These are phyloP conservation scores for Viola odorata DNA, from an alignment of 345 rosid species.

Conservation along the genomic window DNA sequence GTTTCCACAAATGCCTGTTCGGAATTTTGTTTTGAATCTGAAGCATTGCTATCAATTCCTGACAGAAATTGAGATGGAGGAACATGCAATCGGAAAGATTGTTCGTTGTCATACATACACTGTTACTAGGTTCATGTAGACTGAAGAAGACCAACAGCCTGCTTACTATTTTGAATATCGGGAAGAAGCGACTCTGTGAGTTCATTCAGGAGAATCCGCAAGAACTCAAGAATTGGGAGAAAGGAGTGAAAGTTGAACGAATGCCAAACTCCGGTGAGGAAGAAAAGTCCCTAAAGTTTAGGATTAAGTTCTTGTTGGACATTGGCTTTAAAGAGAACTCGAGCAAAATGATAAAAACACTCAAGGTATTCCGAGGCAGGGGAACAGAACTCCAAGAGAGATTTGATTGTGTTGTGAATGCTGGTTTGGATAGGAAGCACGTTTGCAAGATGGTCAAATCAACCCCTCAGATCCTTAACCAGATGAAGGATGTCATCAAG, in stretches of 20 bases:
- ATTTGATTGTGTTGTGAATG: constrained; percentile 59
- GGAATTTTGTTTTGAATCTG: constrained; percentile 47
- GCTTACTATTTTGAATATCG: constrained; percentile 40
- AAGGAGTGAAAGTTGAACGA: constrained; percentile 33
- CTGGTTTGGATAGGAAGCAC: constrained; percentile 56
- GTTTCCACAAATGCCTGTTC: constrained; percentile 44
- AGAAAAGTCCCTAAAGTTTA: constrained; percentile 25
- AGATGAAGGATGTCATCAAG: constrained; percentile 40
- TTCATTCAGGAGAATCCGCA: constrained; percentile 51
- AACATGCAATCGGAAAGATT: constrained; percentile 41
- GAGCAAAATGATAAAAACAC: constrained; percentile 31
- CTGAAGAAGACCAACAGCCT: constrained; percentile 52
- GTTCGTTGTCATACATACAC: constrained; percentile 38
- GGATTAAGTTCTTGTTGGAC: constrained; percentile 48
- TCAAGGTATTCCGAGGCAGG: constrained; percentile 54
- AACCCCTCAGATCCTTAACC: constrained; percentile 59
- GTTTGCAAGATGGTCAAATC: constrained; percentile 43
- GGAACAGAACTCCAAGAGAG: constrained; percentile 66
- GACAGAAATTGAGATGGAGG: constrained; percentile 51
- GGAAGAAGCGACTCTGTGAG: constrained; percentile 45
- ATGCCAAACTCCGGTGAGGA: constrained; percentile 32
- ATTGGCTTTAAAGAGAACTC: constrained; percentile 51
- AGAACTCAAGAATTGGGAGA: constrained; percentile 44
- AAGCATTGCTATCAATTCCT: constrained; percentile 42
- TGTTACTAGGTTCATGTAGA: constrained; percentile 44